phyloP scores from a whole-genome alignment of 495 filamentous ascomycete genomes.

The Penicillium parvum region DNA sequence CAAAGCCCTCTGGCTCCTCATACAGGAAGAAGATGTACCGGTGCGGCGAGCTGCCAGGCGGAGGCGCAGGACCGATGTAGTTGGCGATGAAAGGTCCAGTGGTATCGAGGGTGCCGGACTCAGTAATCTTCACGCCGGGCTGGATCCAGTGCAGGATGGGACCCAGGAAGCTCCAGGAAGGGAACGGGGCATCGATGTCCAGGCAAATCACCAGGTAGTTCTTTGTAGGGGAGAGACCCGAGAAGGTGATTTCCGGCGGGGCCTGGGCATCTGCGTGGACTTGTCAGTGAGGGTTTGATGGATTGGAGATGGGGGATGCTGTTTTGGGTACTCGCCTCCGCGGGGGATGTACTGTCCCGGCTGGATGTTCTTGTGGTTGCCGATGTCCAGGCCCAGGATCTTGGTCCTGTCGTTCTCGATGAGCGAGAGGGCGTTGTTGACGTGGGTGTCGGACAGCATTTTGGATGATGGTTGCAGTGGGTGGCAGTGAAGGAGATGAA shows the following conservation, averaged over 20 bases:
- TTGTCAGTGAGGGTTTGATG: not conserved
- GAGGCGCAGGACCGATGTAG: constrained; percentile 50
- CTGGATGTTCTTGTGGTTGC: constrained; percentile 21
- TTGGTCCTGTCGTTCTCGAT: constrained; percentile 33
- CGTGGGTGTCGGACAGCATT: constrained; percentile 30
- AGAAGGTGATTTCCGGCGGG: constrained; percentile 25
- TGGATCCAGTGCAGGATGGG: constrained; percentile 51
- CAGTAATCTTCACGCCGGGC: constrained; percentile 34
- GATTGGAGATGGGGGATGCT: not conserved
- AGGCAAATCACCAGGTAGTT: constrained; percentile 46
- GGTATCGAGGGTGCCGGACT: constrained; percentile 12
- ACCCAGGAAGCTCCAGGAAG: constrained; percentile 34
- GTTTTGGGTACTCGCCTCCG: constrained; percentile 15
- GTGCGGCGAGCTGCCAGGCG: constrained; percentile 47
- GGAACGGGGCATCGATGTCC: constrained; percentile 53
- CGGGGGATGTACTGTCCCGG: constrained; percentile 31
- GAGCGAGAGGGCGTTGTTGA: constrained; percentile 26
- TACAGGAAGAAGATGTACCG: constrained; percentile 56
- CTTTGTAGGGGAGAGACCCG: constrained; percentile 13
- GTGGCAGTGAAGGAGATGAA: not conserved
- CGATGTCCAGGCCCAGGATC: constrained; percentile 28
- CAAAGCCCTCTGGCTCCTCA: constrained; percentile 50
- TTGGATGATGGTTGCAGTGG: not conserved
- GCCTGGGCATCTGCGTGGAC: constrained; percentile 26
- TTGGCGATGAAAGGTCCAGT: constrained; percentile 35